Evolutionary conservation across 1,284 basidiomycete species (phyloP).

Genomic region (Cryptococcus depauperatus): DNA sequence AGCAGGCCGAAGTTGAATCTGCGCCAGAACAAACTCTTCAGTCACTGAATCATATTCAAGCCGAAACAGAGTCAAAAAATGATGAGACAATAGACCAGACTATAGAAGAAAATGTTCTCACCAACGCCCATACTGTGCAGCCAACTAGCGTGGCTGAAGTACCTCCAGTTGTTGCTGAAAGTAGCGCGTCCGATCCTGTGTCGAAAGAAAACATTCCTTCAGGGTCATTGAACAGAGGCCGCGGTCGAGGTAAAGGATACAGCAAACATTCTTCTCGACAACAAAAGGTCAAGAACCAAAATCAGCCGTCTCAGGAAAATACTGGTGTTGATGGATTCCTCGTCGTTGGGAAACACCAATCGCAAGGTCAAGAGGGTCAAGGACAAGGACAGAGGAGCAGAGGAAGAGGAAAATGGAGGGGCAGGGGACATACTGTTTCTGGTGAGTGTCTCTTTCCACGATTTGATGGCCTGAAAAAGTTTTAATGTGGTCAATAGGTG

Average conservation of each 20-base stretch:
- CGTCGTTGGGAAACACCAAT: conserved; percentile 16
- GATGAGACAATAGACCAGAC: conserved; percentile 5
- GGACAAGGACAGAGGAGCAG: conserved; percentile 10
- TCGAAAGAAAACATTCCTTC: neutral
- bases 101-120: conserved; percentile 14
- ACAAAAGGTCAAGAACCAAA: neutral
- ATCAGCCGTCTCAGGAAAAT: neutral
- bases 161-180: conserved; percentile 1
- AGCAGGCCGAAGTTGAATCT: conserved; percentile 1
- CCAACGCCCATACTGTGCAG: conserved; percentile 8
- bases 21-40: neutral
- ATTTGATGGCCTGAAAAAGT: too few relatives aligned
- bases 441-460: too few relatives aligned
- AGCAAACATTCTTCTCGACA: neutral
- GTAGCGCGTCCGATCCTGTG: conserved; percentile 1
- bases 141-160: neutral
- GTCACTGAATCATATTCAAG: too few relatives aligned
- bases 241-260: neutral
- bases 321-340: conserved; percentile 34
- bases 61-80: conserved; percentile 3
- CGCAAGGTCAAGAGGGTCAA: conserved; percentile 3
- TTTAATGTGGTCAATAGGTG: too few relatives aligned
- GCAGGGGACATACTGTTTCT: too few relatives aligned
- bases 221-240: neutral
- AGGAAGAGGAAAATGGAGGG: conserved; percentile 3